Conservation (phyloP, 768 basidiomycete genomes). For the Gelatoporia subvermispora region DNA sequence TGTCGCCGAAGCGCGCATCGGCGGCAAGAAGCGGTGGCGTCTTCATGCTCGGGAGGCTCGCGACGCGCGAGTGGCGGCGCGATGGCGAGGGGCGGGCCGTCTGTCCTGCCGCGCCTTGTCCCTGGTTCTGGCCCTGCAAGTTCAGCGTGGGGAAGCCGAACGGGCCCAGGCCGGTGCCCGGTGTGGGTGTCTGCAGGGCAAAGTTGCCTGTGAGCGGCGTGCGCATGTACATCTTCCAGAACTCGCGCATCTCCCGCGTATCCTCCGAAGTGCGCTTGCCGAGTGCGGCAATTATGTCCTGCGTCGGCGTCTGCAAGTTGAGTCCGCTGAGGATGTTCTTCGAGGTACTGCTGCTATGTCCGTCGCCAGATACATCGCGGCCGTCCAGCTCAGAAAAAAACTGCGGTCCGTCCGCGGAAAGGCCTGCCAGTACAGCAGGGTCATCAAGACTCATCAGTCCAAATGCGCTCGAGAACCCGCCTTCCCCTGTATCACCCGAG, state of each 20-base stretch:
- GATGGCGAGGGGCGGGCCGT: slow-evolving; percentile 19
- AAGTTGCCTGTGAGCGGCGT: slow-evolving; percentile 48
- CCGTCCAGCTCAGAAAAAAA: slow-evolving; percentile 44
- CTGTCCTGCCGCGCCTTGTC: slow-evolving; percentile 12
- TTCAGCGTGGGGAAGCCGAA: slow-evolving; percentile 16
- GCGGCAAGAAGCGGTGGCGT: slow-evolving; percentile 44
- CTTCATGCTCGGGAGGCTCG: slow-evolving; percentile 64
- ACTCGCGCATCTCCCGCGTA: slow-evolving; percentile 50
- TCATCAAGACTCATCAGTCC: slow-evolving; percentile 77
- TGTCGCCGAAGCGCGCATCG: slow-evolving; percentile 9
- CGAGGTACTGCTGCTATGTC: slow-evolving; percentile 6
- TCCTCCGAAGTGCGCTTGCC: slow-evolving; percentile 19
- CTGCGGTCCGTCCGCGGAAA: slow-evolving; percentile 52
- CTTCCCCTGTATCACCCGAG: slow-evolving; percentile 22
- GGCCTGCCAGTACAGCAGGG: slow-evolving; percentile 58
- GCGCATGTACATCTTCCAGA: slow-evolving; percentile 73
- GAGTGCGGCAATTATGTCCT: slow-evolving; percentile 19
- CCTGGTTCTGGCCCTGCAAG: slow-evolving; percentile 11
- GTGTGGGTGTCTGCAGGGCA: slow-evolving; percentile 14
- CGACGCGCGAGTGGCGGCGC: slow-evolving; percentile 48
- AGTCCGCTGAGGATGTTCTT: slow-evolving; percentile 20
- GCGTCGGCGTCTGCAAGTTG: slow-evolving; percentile 31
- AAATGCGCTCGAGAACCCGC: slow-evolving; percentile 45
- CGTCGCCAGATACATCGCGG: slow-evolving; percentile 3
- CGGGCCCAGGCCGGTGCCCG: slow-evolving; percentile 14